phyloP scores from a whole-genome alignment of 179 eudicot genomes.

The Spinacia oleracea region DNA sequence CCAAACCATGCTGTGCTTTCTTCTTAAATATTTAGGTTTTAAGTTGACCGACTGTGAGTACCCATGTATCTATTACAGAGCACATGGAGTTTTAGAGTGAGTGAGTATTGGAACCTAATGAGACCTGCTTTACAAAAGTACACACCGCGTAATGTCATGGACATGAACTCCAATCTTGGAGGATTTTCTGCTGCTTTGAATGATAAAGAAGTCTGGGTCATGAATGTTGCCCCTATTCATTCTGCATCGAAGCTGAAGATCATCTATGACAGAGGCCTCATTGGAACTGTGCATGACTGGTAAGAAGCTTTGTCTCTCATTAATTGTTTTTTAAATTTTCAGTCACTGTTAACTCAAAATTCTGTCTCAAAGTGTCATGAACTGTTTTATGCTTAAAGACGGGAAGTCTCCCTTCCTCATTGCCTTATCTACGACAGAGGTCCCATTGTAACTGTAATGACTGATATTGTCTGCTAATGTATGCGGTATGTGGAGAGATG shows the following conservation, averaged over 20 bases:
- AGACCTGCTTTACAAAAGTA: slow-evolving; percentile 40
- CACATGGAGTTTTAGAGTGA: slow-evolving; percentile 45
- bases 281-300: slow-evolving; percentile 47
- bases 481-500: neutral
- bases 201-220: slow-evolving; percentile 49
- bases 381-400: neutral
- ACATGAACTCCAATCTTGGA: slow-evolving; percentile 55
- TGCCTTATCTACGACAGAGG: neutral
- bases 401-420: neutral
- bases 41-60: slow-evolving; percentile 4
- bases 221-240: slow-evolving; percentile 48
- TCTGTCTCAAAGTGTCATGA: neutral
- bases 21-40: neutral
- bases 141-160: slow-evolving; percentile 48
- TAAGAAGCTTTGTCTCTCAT: slow-evolving; percentile 31
- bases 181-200: slow-evolving; percentile 49
- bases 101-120: slow-evolving; percentile 44
- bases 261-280: slow-evolving; percentile 47
- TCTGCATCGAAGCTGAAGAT: slow-evolving; percentile 50
- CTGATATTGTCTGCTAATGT: too few species aligned
- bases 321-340: neutral
- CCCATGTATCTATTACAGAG: slow-evolving; percentile 29
- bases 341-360: neutral
- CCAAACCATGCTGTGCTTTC: neutral
- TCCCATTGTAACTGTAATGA: too few species aligned